Evolutionary conservation across 2,329 filamentous ascomycete species (phyloP).

Genomic region (Exophiala bonariae): DNA sequence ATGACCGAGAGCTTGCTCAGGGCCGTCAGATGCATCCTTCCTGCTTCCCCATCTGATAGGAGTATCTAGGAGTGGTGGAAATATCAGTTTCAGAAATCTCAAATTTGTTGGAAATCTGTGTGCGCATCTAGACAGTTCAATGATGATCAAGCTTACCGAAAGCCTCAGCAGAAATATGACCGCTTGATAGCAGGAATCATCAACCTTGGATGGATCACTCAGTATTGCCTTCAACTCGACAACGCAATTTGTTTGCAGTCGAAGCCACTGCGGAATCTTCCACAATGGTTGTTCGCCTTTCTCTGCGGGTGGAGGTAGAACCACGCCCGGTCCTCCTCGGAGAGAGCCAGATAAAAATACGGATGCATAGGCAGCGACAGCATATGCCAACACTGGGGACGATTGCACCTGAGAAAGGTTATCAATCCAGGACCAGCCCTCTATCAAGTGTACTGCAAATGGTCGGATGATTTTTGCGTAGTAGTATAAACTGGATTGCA

Average conservation of each 20-base stretch:
- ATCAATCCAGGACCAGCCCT: conserved; percentile 20
- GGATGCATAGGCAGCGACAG: conserved; percentile 19
- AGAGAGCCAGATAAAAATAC: conserved; percentile 19
- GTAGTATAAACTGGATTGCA: conserved; percentile 16
- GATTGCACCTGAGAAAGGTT: conserved; percentile 18
- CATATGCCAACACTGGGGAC: conserved; percentile 18
- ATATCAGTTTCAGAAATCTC: not conserved
- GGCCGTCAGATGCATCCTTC: conserved; percentile 18
- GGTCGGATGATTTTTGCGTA: conserved; percentile 19
- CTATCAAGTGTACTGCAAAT: conserved; percentile 16
- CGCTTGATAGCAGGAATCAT: conserved; percentile 18
- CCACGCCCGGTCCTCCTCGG: conserved; percentile 15
- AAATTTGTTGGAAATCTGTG: too few relatives aligned
- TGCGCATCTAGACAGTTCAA: too few relatives aligned
- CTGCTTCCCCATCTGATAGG: conserved; percentile 18
- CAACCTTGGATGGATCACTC: conserved; percentile 7
- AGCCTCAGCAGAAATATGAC: conserved; percentile 21
- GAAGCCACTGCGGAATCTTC: conserved; percentile 20
- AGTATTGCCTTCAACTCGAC: conserved; percentile 16
- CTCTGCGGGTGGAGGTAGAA: conserved; percentile 16
- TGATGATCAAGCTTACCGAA: too few relatives aligned
- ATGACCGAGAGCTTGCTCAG: conserved; percentile 10
- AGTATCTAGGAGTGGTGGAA: conserved; percentile 9
- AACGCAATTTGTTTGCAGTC: conserved; percentile 19
- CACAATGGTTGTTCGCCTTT: conserved; percentile 10